A percentile compares a stretch with the other conserved stretches of the same genome.
phyloP scores from a whole-genome alignment of 768 basidiomycete species.

The Lentinula guzmanii region DNA sequence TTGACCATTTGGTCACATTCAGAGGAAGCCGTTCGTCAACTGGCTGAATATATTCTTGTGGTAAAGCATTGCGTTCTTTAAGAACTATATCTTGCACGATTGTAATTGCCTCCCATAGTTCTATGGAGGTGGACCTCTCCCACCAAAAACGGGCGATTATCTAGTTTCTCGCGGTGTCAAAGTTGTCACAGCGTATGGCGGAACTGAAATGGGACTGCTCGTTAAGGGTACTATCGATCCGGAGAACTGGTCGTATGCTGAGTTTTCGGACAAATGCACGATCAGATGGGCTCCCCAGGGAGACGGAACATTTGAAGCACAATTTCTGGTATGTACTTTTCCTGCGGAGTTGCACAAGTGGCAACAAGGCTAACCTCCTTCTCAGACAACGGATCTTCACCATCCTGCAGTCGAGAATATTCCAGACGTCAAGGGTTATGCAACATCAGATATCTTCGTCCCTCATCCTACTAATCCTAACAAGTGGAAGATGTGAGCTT shows the following conservation, averaged over 20 bases:
- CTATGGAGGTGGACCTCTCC: constrained; percentile 1
- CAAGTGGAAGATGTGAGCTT: constrained; percentile 33
- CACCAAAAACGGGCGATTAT: constrained; percentile 9
- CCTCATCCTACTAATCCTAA: constrained; percentile 34
- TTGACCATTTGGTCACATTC: constrained; percentile 18
- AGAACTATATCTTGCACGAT: neutral
- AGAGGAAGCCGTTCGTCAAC: constrained; percentile 9
- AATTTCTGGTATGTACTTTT: constrained; percentile 1
- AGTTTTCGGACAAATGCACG: neutral
- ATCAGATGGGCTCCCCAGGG: constrained; percentile 1
- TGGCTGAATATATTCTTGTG: constrained; percentile 14
- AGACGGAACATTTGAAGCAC: constrained; percentile 6
- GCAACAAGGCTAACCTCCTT: neutral
- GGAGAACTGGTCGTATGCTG: constrained; percentile 13
- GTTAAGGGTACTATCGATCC: constrained; percentile 2
- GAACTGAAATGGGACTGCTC: constrained; percentile 14
- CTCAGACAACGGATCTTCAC: constrained; percentile 21
- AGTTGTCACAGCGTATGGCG: constrained; percentile 12
- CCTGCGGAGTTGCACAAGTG: neutral
- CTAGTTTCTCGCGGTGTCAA: constrained; percentile 14
- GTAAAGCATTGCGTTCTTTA: constrained; percentile 2
- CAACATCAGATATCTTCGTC: constrained; percentile 35
- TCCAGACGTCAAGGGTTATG: constrained; percentile 29
- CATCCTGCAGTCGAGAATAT: constrained; percentile 26
- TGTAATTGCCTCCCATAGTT: neutral